Evolutionary conservation across 805 yeast species (phyloP).

Genomic region (Vanderwaltozyma yarrowii): DNA sequence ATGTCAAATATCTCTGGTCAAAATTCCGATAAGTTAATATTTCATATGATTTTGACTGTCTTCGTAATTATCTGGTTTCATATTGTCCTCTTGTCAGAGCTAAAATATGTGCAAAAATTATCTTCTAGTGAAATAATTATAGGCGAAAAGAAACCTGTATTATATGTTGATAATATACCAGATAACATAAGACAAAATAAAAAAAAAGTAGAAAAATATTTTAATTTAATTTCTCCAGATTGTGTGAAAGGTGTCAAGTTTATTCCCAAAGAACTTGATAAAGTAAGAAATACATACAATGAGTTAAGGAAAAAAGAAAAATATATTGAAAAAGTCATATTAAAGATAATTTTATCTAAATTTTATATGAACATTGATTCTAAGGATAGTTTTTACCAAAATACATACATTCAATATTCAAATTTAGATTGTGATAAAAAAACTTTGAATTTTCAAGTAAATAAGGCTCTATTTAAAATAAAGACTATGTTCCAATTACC

Average conservation of each 20-base stretch:
- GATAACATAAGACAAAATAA: slow-evolving; percentile 8
- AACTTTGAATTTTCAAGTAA: background rate
- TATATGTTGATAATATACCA: slow-evolving; percentile 42
- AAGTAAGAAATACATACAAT: slow-evolving; percentile 24
- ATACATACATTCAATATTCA: background rate
- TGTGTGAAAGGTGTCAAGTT: slow-evolving; percentile 52
- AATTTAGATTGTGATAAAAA: background rate
- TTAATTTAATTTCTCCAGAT: slow-evolving; percentile 37
- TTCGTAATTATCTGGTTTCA: slow-evolving; percentile 49
- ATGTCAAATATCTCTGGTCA: slow-evolving; percentile 55
- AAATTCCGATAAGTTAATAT: slow-evolving; percentile 40
- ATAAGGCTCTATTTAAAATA: background rate
- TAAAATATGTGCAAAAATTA: slow-evolving; percentile 34
- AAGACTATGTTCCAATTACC: background rate
- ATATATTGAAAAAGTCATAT: slow-evolving; percentile 33
- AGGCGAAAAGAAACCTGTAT: slow-evolving; percentile 25
- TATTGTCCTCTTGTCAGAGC: slow-evolving; percentile 44
- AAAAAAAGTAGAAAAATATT: slow-evolving; percentile 13
- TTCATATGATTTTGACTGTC: slow-evolving; percentile 54
- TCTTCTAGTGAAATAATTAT: slow-evolving; percentile 35
- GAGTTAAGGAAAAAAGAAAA: slow-evolving; percentile 26
- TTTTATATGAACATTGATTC: background rate
- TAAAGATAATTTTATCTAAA: slow-evolving; percentile 25
- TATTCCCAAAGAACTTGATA: slow-evolving; percentile 33
- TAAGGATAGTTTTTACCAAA: no score